Evolutionary conservation across 495 filamentous ascomycete species (phyloP).

Genomic region (Penicillium argentinense): DNA sequence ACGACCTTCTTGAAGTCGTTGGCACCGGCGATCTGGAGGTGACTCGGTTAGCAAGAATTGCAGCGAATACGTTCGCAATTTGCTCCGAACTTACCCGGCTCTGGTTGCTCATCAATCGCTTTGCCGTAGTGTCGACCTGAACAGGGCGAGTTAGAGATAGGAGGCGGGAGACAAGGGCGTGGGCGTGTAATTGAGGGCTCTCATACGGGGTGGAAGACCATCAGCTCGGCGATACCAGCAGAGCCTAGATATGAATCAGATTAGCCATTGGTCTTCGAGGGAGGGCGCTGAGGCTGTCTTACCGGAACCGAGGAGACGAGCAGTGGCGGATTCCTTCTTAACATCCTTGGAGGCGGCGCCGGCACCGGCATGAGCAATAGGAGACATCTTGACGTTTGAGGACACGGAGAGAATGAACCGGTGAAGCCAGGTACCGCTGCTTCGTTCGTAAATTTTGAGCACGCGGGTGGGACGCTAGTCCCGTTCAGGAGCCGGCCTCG

Average conservation of each 20-base stretch:
- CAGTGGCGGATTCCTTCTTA: slow-evolving; percentile 86
- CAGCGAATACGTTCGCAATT: slow-evolving; percentile 3
- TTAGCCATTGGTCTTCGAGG: slow-evolving; percentile 17
- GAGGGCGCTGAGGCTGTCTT: slow-evolving; percentile 29
- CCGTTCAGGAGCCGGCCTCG: slow-evolving; percentile 27
- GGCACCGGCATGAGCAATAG: slow-evolving; percentile 45
- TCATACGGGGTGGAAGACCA: slow-evolving; percentile 92
- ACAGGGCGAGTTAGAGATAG: slow-evolving; percentile 19
- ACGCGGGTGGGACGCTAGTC: slow-evolving; percentile 30
- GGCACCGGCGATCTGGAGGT: slow-evolving; percentile 55
- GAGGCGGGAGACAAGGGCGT: neutral
- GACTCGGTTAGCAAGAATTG: slow-evolving; percentile 7
- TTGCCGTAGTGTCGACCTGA: slow-evolving; percentile 96
- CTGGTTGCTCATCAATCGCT: slow-evolving; percentile 99
- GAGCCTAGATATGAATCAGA: slow-evolving; percentile 56
- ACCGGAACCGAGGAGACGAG: slow-evolving; percentile 91
- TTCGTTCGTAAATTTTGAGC: slow-evolving; percentile 27
- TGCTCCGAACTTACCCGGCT: slow-evolving; percentile 54
- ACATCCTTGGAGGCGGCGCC: slow-evolving; percentile 59
- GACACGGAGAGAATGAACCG: slow-evolving; percentile 13
- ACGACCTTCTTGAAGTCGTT: slow-evolving; percentile 80
- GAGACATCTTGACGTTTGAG: slow-evolving; percentile 47
- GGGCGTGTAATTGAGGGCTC: neutral
- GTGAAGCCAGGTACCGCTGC: slow-evolving; percentile 19
- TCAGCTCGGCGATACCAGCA: slow-evolving; percentile 93